Conservation (phyloP, 148 eudicot genomes). For the Bassia scoparia region DNA sequence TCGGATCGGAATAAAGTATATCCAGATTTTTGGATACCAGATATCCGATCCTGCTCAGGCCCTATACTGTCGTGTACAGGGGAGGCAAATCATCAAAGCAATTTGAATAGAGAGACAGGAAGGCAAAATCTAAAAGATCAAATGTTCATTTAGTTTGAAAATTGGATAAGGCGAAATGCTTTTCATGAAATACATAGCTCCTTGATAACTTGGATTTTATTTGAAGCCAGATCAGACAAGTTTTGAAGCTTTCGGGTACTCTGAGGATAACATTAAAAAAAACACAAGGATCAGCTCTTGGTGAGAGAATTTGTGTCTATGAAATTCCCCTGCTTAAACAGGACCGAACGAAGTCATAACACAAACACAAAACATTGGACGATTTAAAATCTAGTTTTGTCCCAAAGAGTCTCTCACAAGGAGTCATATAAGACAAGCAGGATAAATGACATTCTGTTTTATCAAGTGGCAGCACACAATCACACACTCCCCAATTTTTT, state of each 20-base stretch:
- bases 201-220: neutral
- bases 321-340: no score
- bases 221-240: neutral
- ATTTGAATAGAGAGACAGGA: no score
- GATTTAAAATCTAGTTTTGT: neutral
- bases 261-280: neutral
- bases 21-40: no score
- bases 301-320: neutral
- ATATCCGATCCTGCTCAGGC: no score
- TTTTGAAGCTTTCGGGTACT: neutral
- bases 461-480: neutral
- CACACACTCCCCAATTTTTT: neutral
- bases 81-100: no score
- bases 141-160: no score
- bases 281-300: neutral
- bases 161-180: neutral
- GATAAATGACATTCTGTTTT: neutral
- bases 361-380: neutral
- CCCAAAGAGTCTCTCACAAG: neutral
- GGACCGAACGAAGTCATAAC: no score
- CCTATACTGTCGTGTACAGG: no score
- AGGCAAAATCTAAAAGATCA: no score
- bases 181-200: neutral
- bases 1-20: no score
- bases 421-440: neutral